Conservation (phyloP, 768 basidiomycete species). For the Cantharellus anzutake region DNA sequence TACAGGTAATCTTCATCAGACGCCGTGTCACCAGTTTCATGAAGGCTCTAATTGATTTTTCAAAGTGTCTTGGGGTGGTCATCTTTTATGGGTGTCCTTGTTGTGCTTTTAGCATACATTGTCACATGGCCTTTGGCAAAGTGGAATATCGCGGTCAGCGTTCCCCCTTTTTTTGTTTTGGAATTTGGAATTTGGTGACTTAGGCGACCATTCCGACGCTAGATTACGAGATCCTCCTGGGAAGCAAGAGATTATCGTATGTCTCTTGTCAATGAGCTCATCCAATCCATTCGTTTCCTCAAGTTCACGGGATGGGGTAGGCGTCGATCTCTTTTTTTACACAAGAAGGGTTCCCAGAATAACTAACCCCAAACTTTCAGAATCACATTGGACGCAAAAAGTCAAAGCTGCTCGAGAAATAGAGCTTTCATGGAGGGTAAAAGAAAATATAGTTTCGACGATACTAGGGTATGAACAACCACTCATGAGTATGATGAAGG, state of each 20-base stretch:
- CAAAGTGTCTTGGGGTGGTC: slow-evolving; percentile 62
- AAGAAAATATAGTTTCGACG: slow-evolving; percentile 26
- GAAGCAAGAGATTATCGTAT: slow-evolving; percentile 45
- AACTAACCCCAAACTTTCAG: slow-evolving; percentile 15
- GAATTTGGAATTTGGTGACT: no score
- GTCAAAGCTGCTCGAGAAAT: slow-evolving; percentile 34
- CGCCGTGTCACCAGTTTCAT: slow-evolving; percentile 2
- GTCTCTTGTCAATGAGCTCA: slow-evolving; percentile 52
- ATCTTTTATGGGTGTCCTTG: slow-evolving; percentile 47
- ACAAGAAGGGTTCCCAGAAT: not conserved
- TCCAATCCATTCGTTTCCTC: slow-evolving; percentile 53
- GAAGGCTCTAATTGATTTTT: no score
- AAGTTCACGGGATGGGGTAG: slow-evolving; percentile 65
- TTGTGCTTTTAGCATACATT: slow-evolving; percentile 38
- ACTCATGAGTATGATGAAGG: no score
- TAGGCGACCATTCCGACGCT: no score
- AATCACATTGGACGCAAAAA: slow-evolving; percentile 39
- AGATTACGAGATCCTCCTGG: slow-evolving; percentile 4
- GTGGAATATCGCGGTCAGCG: slow-evolving; percentile 36
- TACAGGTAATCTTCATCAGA: slow-evolving; percentile 32
- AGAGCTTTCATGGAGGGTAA: slow-evolving; percentile 51
- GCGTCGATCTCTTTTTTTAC: slow-evolving; percentile 6
- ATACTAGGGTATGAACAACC: not conserved
- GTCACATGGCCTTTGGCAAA: slow-evolving; percentile 52
- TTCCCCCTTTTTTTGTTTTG: slow-evolving; percentile 1